Evolutionary conservation across 345 rosid genomes (phyloP).

Genomic region (Erodium maritimum): DNA sequence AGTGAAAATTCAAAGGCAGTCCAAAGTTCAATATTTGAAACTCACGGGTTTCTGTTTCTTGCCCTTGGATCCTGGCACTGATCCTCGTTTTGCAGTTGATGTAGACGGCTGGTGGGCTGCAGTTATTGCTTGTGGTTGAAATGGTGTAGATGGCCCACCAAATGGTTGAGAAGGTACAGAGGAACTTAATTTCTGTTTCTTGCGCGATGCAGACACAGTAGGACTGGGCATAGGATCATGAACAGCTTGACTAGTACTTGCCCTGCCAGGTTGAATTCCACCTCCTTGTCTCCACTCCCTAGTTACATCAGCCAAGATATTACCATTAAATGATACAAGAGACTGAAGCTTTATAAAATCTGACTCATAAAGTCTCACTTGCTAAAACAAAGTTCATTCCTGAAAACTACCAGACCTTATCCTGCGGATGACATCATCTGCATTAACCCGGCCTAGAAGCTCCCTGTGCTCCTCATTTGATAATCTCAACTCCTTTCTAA

Average conservation of each 20-base stretch:
- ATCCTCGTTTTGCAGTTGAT: constrained; percentile 45
- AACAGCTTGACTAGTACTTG: constrained; percentile 35
- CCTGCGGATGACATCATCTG: constrained; percentile 56
- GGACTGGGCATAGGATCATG: constrained; percentile 70
- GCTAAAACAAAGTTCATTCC: constrained; percentile 2
- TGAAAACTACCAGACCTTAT: constrained; percentile 41
- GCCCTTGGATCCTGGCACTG: constrained; percentile 44
- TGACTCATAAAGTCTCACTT: not conserved
- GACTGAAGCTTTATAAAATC: constrained; percentile 4
- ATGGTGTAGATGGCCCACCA: constrained; percentile 43
- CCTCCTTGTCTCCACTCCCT: constrained; percentile 90
- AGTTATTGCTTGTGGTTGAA: constrained; percentile 47
- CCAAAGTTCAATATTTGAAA: constrained; percentile 8
- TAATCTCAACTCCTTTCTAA: constrained; percentile 71
- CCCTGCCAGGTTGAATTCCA: constrained; percentile 48
- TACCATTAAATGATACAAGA: constrained; percentile 4
- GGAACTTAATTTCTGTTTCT: constrained; percentile 54
- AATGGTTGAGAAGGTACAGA: constrained; percentile 52
- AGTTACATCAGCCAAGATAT: constrained; percentile 11
- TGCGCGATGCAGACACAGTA: constrained; percentile 58
- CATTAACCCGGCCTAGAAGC: constrained; percentile 64
- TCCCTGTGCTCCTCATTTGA: constrained; percentile 84
- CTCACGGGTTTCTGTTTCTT: constrained; percentile 73
- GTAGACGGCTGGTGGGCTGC: constrained; percentile 49
- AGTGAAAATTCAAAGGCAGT: not conserved